These are phyloP conservation scores for Sarocladiaceae sp. DNA, from an alignment of 2,329 filamentous ascomycete genomes.

Conservation along the genomic window DNA sequence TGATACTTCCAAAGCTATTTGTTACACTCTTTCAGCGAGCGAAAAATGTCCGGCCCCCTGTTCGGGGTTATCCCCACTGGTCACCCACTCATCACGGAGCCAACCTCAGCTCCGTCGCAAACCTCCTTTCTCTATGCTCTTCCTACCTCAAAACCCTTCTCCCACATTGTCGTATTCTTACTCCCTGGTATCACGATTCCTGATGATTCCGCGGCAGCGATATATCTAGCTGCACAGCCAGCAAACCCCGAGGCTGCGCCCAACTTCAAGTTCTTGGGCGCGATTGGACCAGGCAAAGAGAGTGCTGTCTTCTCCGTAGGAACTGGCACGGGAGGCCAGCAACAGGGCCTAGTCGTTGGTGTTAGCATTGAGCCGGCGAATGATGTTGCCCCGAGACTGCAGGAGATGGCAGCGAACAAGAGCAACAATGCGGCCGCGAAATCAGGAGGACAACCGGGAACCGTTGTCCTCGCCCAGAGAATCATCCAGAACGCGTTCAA, in stretches of 20 bases:
- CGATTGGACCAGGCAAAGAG: slow-evolving; percentile 84
- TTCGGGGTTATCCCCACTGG: slow-evolving; percentile 60
- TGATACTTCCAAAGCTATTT: neutral
- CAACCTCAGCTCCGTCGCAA: slow-evolving; percentile 47
- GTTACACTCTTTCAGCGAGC: slow-evolving; percentile 5
- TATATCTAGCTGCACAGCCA: slow-evolving; percentile 68
- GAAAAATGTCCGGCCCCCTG: slow-evolving; percentile 41
- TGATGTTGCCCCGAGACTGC: slow-evolving; percentile 66
- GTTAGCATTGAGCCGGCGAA: slow-evolving; percentile 75
- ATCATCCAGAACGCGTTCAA: slow-evolving; percentile 98
- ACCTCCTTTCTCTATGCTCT: slow-evolving; percentile 55
- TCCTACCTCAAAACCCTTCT: slow-evolving; percentile 51
- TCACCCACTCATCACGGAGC: slow-evolving; percentile 50
- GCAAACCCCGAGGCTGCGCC: slow-evolving; percentile 36
- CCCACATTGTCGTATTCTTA: slow-evolving; percentile 85
- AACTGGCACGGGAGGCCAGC: slow-evolving; percentile 18
- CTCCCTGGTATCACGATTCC: slow-evolving; percentile 75
- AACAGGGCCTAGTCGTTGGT: slow-evolving; percentile 61
- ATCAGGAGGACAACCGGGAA: slow-evolving; percentile 50
- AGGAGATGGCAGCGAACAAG: slow-evolving; percentile 44
- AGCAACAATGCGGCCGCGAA: slow-evolving; percentile 12
- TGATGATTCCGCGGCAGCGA: slow-evolving; percentile 73
- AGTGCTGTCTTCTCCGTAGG: slow-evolving; percentile 84
- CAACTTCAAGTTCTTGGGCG: slow-evolving; percentile 82
- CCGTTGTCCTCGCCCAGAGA: slow-evolving; percentile 77